Base-by-base conservation (phyloP, 2,329 filamentous ascomycete genomes). In the Penicillium hordei region DNA sequence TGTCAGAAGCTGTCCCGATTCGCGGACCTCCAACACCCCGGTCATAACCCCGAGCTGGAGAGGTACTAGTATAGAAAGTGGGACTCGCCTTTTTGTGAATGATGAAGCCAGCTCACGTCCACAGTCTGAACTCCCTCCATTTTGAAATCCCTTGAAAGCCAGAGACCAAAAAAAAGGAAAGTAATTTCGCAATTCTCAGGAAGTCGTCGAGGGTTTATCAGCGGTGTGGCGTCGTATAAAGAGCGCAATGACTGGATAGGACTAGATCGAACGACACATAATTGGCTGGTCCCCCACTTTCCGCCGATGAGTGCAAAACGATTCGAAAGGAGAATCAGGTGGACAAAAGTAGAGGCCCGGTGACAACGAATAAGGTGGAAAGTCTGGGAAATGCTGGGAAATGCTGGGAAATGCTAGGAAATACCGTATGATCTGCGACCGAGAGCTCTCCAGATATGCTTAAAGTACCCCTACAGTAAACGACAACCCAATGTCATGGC, bases 31-130 rank as follows among this genome's bases (percentile, higher is more conserved):
- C 39, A 19, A 38, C n/a, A 29, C 29, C 38, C 34, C 27, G 15
- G 31, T 23, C 31, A 15, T 25, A 50, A 23, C 43, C 29, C 29
- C 48, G 34, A 31, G 44, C 23, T 36, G 31, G 7, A 52, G 25
- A 52, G 34, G n/a, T 36, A 39, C 57, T 48, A 34, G 42, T 8
- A 48, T 45, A 44, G 10, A 23, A 51, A 52, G 46, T 59, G 46
- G 38, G 48, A 76, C 83, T 76, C 82, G 90, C 91, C 91, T 88
- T 89, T 92, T 63, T 87, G 86, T 67, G 88, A 86, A 72, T 90
- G 89, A 76, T 94, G 89, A 81, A 95, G 89, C 91, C 91, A 96
- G 76, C 89, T 92, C 71, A 95, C 91, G 77, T 96, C 91, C 70
- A 95, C 85, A 65, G 88, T 88, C 74, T 91, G 87, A 64, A 90